These are phyloP conservation scores for Populus alba DNA, from an alignment of 345 rosid species.

Conservation along the genomic window DNA sequence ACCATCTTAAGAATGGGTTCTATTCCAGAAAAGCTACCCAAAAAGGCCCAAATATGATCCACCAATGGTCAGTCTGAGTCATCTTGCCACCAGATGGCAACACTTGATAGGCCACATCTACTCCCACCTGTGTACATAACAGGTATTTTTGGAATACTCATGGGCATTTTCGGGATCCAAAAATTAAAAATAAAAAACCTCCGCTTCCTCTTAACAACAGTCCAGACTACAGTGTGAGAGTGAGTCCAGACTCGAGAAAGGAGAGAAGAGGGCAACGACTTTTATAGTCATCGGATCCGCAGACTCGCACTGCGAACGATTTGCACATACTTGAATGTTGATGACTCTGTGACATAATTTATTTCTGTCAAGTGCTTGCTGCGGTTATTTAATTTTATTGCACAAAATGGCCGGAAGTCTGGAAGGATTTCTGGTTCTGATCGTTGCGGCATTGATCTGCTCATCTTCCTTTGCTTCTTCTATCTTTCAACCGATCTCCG, in stretches of 20 bases:
- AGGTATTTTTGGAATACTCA: neutral
- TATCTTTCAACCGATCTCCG: conserved; percentile 73
- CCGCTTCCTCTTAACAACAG: neutral
- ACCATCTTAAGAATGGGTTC: neutral
- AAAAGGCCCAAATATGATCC: neutral
- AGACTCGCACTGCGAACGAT: neutral
- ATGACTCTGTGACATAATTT: neutral
- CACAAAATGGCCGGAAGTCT: conserved; percentile 32
- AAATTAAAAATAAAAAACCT: neutral
- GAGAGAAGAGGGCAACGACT: neutral
- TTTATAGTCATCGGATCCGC: neutral
- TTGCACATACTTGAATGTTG: neutral
- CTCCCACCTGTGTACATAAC: neutral
- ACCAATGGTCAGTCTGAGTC: neutral
- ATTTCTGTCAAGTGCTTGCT: neutral
- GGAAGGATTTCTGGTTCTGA: conserved; percentile 37
- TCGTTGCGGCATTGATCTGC: conserved; percentile 46
- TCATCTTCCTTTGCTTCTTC: conserved; percentile 40
- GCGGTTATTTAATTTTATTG: neutral
- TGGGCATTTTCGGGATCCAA: neutral
- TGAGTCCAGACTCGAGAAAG: neutral
- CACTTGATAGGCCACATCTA: neutral
- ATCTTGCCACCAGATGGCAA: neutral
- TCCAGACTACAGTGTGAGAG: neutral
- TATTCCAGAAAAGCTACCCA: neutral